Percentiles rank a stretch among this genome's conserved stretches.
Conservation (phyloP, 2,329 filamentous ascomycete genomes). For the Chrysoporthe deuterocubensis region DNA sequence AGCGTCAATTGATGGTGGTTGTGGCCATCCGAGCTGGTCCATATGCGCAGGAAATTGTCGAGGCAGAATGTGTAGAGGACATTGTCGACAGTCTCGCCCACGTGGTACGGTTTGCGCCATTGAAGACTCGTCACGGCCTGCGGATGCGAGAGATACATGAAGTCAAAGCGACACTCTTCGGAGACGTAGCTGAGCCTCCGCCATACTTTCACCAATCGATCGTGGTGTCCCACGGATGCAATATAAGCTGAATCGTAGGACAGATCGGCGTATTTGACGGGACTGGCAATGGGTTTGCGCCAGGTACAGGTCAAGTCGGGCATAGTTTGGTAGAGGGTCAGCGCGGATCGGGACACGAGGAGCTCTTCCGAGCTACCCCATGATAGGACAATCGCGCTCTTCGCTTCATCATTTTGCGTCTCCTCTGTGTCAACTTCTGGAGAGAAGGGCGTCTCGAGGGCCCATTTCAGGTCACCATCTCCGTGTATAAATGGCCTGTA, state of each 20-base stretch:
- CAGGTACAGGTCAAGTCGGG: slow-evolving; percentile 65
- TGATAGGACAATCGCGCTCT: slow-evolving; percentile 62
- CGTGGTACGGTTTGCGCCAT: slow-evolving; percentile 80
- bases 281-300: slow-evolving; percentile 74
- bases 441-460: slow-evolving; percentile 65
- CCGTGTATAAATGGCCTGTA: slow-evolving; percentile 76
- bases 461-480: slow-evolving; percentile 74
- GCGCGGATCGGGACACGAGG: slow-evolving; percentile 70
- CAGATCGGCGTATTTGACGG: slow-evolving; percentile 74
- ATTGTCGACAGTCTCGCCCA: slow-evolving; percentile 80
- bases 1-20: slow-evolving; percentile 74
- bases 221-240: slow-evolving; percentile 77
- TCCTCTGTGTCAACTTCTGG: slow-evolving; percentile 36
- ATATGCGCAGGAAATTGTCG: slow-evolving; percentile 81
- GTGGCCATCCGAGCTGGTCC: slow-evolving; percentile 76
- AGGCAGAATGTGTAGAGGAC: slow-evolving; percentile 87
- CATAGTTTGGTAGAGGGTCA: slow-evolving; percentile 69
- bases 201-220: slow-evolving; percentile 92
- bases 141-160: slow-evolving; percentile 88
- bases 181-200: slow-evolving; percentile 81
- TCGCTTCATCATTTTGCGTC: slow-evolving; percentile 37
- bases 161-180: slow-evolving; percentile 85
- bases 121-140: slow-evolving; percentile 78
- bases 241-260: slow-evolving; percentile 89
- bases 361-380: slow-evolving; percentile 90